Evolutionary conservation across 495 filamentous ascomycete species (phyloP).

Genomic region (Aspergillus avenaceus): DNA sequence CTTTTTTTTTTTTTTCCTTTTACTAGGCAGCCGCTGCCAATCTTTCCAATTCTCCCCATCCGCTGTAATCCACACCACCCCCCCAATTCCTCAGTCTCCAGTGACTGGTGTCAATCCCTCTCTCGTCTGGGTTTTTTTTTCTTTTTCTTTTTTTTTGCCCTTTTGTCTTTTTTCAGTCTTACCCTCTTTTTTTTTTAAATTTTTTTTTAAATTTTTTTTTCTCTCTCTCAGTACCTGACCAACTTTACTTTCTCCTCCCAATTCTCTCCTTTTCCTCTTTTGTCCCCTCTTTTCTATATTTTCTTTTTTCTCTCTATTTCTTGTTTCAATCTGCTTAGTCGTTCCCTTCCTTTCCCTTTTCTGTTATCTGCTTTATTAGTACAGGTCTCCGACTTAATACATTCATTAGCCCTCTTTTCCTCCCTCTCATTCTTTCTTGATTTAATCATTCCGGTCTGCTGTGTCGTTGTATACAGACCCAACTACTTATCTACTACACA

Average conservation of each 20-base stretch:
- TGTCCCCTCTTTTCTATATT: constrained; percentile 17
- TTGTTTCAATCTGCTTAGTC: constrained; percentile 18
- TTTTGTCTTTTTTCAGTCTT: no score
- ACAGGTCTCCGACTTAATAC: constrained; percentile 14
- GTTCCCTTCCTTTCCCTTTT: constrained; percentile 17
- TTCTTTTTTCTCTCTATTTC: constrained; percentile 18
- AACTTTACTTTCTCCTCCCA: constrained; percentile 10
- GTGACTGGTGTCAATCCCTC: constrained; percentile 15
- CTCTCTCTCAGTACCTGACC: constrained; percentile 15
- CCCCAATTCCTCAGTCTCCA: constrained; percentile 3
- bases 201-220: constrained; percentile 4
- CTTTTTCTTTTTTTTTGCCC: constrained; percentile 8
- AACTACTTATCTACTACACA: no score
- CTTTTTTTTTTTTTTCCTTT: constrained; percentile 4
- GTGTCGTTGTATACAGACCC: constrained; percentile 3
- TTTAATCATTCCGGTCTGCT: constrained; percentile 1
- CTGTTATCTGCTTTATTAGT: constrained; percentile 13
- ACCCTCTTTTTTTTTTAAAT: constrained; percentile 8
- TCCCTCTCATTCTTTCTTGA: constrained; percentile 2
- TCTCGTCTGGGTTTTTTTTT: constrained; percentile 5
- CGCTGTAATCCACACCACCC: constrained; percentile 1
- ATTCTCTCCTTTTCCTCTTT: constrained; percentile 11
- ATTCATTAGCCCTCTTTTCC: constrained; percentile 9
- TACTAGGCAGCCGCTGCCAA: constrained; percentile 8
- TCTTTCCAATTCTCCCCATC: constrained; percentile 5